Percentiles rank a stretch among this genome's conserved stretches.
phyloP scores from a whole-genome alignment of 108 stramenopile genomes.

The Poteriospumella lacustris region DNA sequence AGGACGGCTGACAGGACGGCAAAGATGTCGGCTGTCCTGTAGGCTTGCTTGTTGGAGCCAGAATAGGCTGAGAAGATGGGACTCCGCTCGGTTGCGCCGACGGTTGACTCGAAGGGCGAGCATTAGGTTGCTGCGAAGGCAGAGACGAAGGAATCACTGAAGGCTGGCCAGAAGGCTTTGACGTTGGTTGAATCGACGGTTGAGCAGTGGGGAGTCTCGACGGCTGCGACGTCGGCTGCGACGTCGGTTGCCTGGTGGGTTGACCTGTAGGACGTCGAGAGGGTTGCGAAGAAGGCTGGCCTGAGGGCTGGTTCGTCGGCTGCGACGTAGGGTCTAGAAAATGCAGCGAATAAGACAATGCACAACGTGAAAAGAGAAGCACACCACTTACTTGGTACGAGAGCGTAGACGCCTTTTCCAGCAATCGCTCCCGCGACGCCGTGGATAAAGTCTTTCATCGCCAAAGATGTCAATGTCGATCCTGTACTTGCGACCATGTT shows the following conservation, averaged over 20 bases:
- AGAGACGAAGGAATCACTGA: not conserved
- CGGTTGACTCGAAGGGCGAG: not conserved
- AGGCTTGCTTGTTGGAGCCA: no score
- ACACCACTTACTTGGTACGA: slow-evolving; percentile 2
- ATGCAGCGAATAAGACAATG: not conserved
- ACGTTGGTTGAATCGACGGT: no score
- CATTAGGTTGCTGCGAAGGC: not conserved
- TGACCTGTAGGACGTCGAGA: not conserved
- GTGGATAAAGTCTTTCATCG: not conserved
- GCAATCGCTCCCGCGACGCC: not conserved
- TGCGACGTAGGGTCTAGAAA: not conserved
- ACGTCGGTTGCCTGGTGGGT: not conserved
- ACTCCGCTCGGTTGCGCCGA: not conserved
- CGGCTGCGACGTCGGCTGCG: not conserved
- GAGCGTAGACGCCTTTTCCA: not conserved
- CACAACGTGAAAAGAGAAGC: not conserved
- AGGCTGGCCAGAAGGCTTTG: not conserved
- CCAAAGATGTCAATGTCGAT: not conserved
- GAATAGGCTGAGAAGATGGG: no score
- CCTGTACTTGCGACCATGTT: not conserved
- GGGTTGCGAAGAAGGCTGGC: not conserved
- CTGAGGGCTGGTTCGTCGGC: not conserved
- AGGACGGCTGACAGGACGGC: no score
- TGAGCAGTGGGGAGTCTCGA: no score
- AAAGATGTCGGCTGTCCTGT: no score